These are phyloP conservation scores for Macrophomina pseudophaseolina DNA, from an alignment of 2,329 filamentous ascomycete genomes.

Conservation along the genomic window DNA sequence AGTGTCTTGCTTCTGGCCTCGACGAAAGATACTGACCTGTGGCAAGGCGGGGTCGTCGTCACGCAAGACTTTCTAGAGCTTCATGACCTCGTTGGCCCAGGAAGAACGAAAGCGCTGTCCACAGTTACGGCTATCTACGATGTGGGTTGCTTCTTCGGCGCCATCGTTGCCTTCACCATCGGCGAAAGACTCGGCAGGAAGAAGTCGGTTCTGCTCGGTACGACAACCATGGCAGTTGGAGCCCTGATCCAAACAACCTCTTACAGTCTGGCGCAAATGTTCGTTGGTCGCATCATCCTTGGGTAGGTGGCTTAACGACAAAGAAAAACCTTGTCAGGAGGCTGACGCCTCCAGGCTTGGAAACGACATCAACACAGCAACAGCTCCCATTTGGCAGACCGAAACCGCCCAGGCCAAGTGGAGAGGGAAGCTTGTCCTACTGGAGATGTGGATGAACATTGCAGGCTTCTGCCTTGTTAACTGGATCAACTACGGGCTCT, in stretches of 20 bases:
- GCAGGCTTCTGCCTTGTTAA: constrained; percentile 57
- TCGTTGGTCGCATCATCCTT: constrained; percentile 46
- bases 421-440: constrained; percentile 53
- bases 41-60: constrained; percentile 58
- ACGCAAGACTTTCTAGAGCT: constrained; percentile 58
- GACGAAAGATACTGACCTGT: not conserved
- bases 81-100: constrained; percentile 48
- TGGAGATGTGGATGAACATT: constrained; percentile 58
- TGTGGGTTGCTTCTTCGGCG: constrained; percentile 65
- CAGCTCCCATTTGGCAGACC: constrained; percentile 57
- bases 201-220: constrained; percentile 54
- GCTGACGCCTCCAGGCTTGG: constrained; percentile 43
- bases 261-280: constrained; percentile 54
- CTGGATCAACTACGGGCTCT: constrained; percentile 60
- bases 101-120: constrained; percentile 45
- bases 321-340: too few relatives aligned
- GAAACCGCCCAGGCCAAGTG: constrained; percentile 52
- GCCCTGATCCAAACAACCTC: constrained; percentile 55
- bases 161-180: constrained; percentile 53
- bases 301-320: constrained; percentile 28
- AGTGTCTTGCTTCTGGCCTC: not conserved
- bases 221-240: constrained; percentile 56
- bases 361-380: constrained; percentile 58
- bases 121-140: constrained; percentile 65
- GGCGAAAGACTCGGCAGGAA: constrained; percentile 58